Evolutionary conservation across 805 yeast species (phyloP).

Genomic region (Blastobotrys chiropterorum): DNA sequence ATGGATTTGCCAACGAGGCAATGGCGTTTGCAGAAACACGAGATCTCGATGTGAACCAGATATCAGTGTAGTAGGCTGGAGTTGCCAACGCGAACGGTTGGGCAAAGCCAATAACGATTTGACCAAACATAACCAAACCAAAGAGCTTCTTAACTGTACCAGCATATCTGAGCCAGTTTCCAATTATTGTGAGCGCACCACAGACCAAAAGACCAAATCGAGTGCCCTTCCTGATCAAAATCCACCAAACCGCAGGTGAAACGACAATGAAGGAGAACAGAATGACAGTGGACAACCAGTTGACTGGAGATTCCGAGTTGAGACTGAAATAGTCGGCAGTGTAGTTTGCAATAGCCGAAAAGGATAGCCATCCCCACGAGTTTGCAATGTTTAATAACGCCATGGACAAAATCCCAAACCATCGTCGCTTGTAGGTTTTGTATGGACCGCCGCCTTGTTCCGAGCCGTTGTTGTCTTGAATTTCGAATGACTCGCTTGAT

Average conservation of each 20-base stretch:
- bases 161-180: slow-evolving; percentile 29
- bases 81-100: slow-evolving; percentile 31
- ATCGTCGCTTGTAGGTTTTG: slow-evolving; percentile 27
- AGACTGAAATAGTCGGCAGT: slow-evolving; percentile 21
- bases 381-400: slow-evolving; percentile 26
- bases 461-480: neutral
- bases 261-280: slow-evolving; percentile 25
- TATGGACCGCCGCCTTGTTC: slow-evolving; percentile 11
- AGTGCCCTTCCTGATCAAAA: slow-evolving; percentile 21
- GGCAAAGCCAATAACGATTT: slow-evolving; percentile 30
- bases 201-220: slow-evolving; percentile 22
- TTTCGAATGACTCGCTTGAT: neutral
- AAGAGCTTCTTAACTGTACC: slow-evolving; percentile 23
- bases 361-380: slow-evolving; percentile 33
- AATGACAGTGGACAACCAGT: slow-evolving; percentile 31
- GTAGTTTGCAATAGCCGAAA: slow-evolving; percentile 27
- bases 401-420: slow-evolving; percentile 28
- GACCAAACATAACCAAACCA: slow-evolving; percentile 30
- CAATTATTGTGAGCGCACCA: slow-evolving; percentile 22
- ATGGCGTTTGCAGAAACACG: slow-evolving; percentile 33
- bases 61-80: slow-evolving; percentile 29
- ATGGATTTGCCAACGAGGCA: slow-evolving; percentile 30
- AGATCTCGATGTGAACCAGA: slow-evolving; percentile 30
- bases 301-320: slow-evolving; percentile 24
- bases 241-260: slow-evolving; percentile 24